Evolutionary conservation across 306 rosid genomes (phyloP).

Genomic region (Cucumis melo): DNA sequence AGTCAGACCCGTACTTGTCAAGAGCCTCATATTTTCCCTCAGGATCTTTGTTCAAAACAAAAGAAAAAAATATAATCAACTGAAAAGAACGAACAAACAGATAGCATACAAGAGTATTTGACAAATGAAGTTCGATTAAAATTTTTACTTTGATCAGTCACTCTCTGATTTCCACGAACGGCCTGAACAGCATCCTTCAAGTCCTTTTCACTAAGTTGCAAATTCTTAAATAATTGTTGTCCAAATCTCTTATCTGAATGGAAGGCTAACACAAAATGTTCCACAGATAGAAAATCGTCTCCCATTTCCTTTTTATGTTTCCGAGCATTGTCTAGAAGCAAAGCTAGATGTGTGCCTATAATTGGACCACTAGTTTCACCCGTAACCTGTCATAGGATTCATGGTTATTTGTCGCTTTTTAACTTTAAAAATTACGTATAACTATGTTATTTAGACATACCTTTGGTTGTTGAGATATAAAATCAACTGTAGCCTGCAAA

Average conservation of each 20-base stretch:
- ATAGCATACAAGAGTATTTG: background rate
- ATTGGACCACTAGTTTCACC: conserved; percentile 77
- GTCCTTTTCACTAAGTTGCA: conserved; percentile 50
- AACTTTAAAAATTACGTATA: background rate
- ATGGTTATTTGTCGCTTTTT: background rate
- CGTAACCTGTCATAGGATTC: conserved; percentile 35
- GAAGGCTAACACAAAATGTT: conserved; percentile 74
- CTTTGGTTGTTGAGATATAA: conserved; percentile 79
- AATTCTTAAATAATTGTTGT: conserved; percentile 61
- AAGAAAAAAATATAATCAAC: background rate
- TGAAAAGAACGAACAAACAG: background rate
- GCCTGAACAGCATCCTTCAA: conserved; percentile 77
- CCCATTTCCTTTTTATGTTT: conserved; percentile 67
- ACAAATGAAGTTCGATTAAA: background rate
- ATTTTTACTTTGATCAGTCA: conserved; percentile 71
- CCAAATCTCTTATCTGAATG: conserved; percentile 65
- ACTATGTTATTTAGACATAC: conserved; percentile 12
- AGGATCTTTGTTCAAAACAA: conserved; percentile 42
- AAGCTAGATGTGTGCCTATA: conserved; percentile 46
- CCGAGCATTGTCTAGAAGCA: conserved; percentile 44
- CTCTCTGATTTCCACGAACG: conserved; percentile 88
- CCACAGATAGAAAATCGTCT: conserved; percentile 81
- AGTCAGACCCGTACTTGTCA: conserved; percentile 77
- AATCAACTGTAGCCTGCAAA: conserved; percentile 78
- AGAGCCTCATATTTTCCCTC: conserved; percentile 89